These are phyloP conservation scores for Albizia julibrissin DNA, from an alignment of 306 rosid species.

Conservation along the genomic window DNA sequence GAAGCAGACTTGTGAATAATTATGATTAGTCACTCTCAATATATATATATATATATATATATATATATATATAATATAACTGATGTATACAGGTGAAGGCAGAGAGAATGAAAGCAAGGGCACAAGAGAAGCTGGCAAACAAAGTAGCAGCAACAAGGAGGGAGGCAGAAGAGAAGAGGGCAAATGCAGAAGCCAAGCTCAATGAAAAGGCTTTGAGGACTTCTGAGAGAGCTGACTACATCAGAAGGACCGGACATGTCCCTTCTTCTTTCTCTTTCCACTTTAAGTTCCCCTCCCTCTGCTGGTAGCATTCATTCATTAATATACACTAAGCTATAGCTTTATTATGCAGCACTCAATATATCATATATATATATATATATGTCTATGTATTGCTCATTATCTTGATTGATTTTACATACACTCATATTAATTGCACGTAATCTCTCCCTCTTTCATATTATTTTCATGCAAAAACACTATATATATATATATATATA, in stretches of 20 bases:
- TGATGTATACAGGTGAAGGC: constrained; percentile 60
- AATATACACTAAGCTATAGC: too few relatives aligned
- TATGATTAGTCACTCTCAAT: background rate
- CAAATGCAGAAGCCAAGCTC: constrained; percentile 77
- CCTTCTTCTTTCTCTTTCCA: constrained; percentile 81
- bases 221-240: constrained; percentile 79
- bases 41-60: background rate
- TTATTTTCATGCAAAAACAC: background rate
- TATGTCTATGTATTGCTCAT: background rate
- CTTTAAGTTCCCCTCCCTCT: constrained; percentile 72
- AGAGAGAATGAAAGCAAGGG: constrained; percentile 82
- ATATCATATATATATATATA: too few relatives aligned
- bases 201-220: constrained; percentile 79
- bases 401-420: background rate
- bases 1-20: background rate
- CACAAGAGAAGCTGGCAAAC: constrained; percentile 70
- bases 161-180: constrained; percentile 79
- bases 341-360: background rate
- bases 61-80: background rate
- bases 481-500: too few relatives aligned
- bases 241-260: constrained; percentile 83
- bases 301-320: constrained; percentile 61
- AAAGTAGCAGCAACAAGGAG: constrained; percentile 73
- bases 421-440: background rate
- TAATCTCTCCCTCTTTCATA: background rate